Conservation (phyloP, 2,329 filamentous ascomycete species). For the Colletotrichum orchidophilum region DNA sequence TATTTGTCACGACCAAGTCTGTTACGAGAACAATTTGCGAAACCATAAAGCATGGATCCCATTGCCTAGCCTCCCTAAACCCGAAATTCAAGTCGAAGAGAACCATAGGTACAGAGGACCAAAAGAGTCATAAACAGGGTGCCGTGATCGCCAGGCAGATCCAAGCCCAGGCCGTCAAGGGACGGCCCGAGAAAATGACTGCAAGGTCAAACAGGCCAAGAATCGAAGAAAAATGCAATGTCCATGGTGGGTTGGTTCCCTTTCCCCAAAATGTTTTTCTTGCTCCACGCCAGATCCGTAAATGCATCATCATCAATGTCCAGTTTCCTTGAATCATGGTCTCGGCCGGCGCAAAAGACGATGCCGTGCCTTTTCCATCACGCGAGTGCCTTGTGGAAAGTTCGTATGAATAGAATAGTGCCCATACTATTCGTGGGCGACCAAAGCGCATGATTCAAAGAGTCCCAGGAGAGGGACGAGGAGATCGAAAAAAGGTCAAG, state of each 20-base stretch:
- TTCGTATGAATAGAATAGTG: slow-evolving; percentile 22
- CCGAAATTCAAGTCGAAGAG: slow-evolving; percentile 20
- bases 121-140: slow-evolving; percentile 21
- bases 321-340: slow-evolving; percentile 31
- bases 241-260: slow-evolving; percentile 25
- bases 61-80: slow-evolving; percentile 30
- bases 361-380: slow-evolving; percentile 18
- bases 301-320: slow-evolving; percentile 34
- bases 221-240: slow-evolving; percentile 29
- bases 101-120: slow-evolving; percentile 30
- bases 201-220: background rate
- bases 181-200: background rate
- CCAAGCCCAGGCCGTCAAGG: background rate
- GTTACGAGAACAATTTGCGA: background rate
- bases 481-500: slow-evolving; percentile 44
- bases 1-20: background rate
- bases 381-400: slow-evolving; percentile 27
- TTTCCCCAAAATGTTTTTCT: slow-evolving; percentile 20
- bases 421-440: slow-evolving; percentile 32
- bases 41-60: slow-evolving; percentile 2
- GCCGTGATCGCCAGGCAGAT: background rate
- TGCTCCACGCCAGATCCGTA: slow-evolving; percentile 32
- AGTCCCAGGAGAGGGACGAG: slow-evolving; percentile 27
- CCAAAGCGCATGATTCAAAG: slow-evolving; percentile 34
- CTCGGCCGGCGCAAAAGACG: slow-evolving; percentile 11